Percentiles rank a stretch among this genome's conserved stretches.
phyloP scores from a whole-genome alignment of 2,329 filamentous ascomycete species.

The Exophiala sideris region DNA sequence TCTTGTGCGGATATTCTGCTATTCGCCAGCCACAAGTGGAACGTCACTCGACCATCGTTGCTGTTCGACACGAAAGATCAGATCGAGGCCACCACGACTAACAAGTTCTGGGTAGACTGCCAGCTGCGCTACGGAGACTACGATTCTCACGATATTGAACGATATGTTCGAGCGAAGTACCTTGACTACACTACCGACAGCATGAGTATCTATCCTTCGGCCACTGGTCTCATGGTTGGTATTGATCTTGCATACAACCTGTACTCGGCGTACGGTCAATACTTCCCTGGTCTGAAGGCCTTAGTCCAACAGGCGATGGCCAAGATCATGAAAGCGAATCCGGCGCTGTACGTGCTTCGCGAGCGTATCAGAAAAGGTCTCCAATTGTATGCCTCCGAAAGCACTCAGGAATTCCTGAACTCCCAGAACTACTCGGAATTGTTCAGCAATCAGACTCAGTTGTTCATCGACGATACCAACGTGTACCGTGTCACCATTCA shows the following conservation, averaged over 20 bases:
- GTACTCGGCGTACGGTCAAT: constrained; percentile 96
- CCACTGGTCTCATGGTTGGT: constrained; percentile 94
- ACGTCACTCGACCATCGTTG: constrained; percentile 87
- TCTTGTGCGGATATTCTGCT: constrained; percentile 96
- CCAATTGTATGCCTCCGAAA: constrained; percentile 95
- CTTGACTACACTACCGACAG: constrained; percentile 98
- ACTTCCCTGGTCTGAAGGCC: constrained; percentile 95
- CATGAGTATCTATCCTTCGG: constrained; percentile 97
- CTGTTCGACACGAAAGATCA: constrained; percentile 95
- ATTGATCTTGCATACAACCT: constrained; percentile 98
- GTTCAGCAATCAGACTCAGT: constrained; percentile 97
- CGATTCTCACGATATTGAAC: constrained; percentile 97
- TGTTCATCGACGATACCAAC: constrained; percentile 99
- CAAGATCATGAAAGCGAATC: constrained; percentile 99
- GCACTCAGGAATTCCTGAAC: constrained; percentile 98
- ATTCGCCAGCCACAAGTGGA: constrained; percentile 98
- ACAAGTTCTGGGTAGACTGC: constrained; percentile 99
- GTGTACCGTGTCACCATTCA: constrained; percentile 99
- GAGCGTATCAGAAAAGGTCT: constrained; percentile 98
- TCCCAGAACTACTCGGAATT: constrained; percentile 99
- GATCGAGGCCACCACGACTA: constrained; percentile 89
- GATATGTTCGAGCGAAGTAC: constrained; percentile 96
- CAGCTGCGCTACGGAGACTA: constrained; percentile 97
- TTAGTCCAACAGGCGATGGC: constrained; percentile 97
- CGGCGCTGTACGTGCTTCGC: constrained; percentile 88